Percentiles rank a stretch among this genome's conserved stretches.
phyloP scores from a whole-genome alignment of 306 rosid species.

The Prunus kanzakura region DNA sequence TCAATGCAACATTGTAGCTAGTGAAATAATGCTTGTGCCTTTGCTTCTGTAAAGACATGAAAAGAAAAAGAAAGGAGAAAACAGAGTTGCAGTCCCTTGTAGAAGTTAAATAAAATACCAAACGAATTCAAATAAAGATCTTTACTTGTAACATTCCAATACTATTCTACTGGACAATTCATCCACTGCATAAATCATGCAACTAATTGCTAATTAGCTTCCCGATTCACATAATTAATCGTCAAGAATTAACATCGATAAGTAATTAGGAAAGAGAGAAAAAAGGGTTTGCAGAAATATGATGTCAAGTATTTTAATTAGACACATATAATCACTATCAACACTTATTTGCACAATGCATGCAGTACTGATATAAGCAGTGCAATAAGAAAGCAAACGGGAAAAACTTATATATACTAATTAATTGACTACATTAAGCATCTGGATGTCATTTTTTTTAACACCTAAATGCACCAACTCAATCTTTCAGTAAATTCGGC shows the following conservation, averaged over 20 bases:
- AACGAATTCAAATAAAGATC: not conserved
- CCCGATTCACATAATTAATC: not conserved
- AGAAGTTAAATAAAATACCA: no score
- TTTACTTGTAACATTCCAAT: no score
- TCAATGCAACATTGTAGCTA: no score
- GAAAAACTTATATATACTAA: not conserved
- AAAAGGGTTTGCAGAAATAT: not conserved
- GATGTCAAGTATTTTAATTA: not conserved
- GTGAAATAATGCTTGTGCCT: no score
- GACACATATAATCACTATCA: not conserved
- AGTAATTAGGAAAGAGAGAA: not conserved
- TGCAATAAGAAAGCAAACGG: not conserved
- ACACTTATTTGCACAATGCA: not conserved
- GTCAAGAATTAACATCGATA: not conserved
- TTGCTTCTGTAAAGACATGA: no score
- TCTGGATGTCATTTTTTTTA: not conserved
- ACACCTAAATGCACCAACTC: not conserved
- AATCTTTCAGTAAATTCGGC: not conserved
- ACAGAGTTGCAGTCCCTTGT: not conserved
- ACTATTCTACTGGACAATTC: no score
- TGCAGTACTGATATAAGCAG: not conserved
- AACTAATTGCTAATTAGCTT: not conserved
- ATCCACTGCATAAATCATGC: no score
- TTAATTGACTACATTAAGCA: not conserved
- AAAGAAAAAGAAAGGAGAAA: no score